Base-by-base conservation (phyloP, 768 basidiomycete genomes). In the Xerocomellus intermedius region DNA sequence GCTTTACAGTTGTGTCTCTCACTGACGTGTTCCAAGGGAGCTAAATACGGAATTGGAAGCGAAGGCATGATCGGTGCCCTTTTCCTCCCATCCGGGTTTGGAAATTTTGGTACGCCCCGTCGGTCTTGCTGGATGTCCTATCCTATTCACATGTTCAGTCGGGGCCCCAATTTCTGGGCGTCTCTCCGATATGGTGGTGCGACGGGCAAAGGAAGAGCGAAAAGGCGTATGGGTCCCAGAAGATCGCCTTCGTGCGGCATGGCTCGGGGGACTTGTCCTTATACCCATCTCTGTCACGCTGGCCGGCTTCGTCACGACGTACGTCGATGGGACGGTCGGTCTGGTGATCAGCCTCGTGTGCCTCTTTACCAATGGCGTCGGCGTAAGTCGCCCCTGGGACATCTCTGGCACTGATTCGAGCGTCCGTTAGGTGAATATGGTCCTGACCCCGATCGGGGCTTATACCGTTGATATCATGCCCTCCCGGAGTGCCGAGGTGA, bases 171-270 rank as follows among this genome's bases (percentile, higher is more conserved):
- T 85, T 8, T 78, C 83, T 0, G 87, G 87, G 1, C 74, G 74
- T 17, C 56, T 86, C 0, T 87, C 87, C 0, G 87, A 89, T 64
- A 58, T 62, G 24, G 69, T 78, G 0, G 72, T 89, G 22, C 70
- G 77, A 16, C 64, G 63, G 42, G 83, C 79, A 71, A 77, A 77
- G 14, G 66, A 73, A 45, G 65, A 69, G 7, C 78, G 85, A 19
- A 76, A 76, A 0, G 85, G 85, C 2, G 62, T 73, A 5, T 87
- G 83, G 84, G 79, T 81, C 44, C 86, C 86, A 0, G 86, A 89
- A 65, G 87, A 86, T 61, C 80, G 86, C 6, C 74, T 88, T 21
- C 76, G 82, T 2, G 84, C 77, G 5, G 71, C 79, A 2, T 63
- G 82, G 26, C 60, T 74, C 9, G 80, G 81, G 9, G 75, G 74